Base-by-base conservation (phyloP, 768 basidiomycete genomes). In the Tylopilus felleus region DNA sequence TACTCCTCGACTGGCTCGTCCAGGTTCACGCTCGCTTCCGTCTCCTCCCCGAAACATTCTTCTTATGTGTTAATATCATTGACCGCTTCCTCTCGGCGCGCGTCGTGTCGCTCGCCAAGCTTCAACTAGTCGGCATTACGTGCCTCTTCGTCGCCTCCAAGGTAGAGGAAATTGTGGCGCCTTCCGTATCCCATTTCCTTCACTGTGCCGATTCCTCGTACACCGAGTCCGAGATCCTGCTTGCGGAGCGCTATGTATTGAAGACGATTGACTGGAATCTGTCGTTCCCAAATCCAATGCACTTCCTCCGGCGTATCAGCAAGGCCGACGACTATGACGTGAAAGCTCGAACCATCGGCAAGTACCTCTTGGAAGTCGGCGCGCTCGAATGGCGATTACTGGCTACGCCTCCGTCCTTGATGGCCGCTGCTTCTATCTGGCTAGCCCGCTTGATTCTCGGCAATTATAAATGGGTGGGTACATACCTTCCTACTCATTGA, bases 251-350 rank as follows among this genome's bases (percentile, higher is more conserved):
- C 56, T 96, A 95, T 63, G 82, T 98, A 50, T 75, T 97, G 44
- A 86, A 86, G 67, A 89, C 88, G 9, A 74, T 97, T 49, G 84
- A 89, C 27, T 98, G 90, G 83, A 86, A 95, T 67, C 65, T 97
- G 57, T 81, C 84, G 54, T 90, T 85, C 66, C 90, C 95, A 27
- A 93, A 90, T 58, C 92, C 93, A 3, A 85, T 98, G 74, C 85
- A 90, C 58, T 97, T 88, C 77, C 78, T 97, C 38, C 77, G 94
- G 36, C 79, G 94, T 31, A 85, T 91, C 52, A 93, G 90, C 75
- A 98, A 97, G 73, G 95, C 93, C 3, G 95, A 98, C 62, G 84
- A 86, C 52, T 96, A 93, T 70, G 89, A 95, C 61, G 80, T 89
- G 28, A 83, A 91, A 60, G 86, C 86, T 16, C 75, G 94, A 52